phyloP scores from a whole-genome alignment of 1,284 basidiomycete genomes.

The Tilletia setariae region DNA sequence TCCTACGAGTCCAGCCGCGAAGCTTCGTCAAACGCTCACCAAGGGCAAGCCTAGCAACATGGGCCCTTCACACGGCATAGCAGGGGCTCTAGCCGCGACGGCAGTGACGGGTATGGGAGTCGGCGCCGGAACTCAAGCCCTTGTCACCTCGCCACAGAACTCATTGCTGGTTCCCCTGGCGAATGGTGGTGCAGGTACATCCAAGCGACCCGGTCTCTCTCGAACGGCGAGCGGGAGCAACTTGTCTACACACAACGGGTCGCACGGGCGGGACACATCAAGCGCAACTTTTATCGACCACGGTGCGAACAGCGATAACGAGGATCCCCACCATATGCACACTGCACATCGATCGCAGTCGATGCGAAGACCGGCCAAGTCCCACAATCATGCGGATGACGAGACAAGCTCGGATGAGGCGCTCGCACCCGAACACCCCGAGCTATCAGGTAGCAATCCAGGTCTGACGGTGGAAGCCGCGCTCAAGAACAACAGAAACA shows the following conservation, averaged over 20 bases:
- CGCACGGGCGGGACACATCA: slow-evolving; percentile 22
- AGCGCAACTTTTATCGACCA: slow-evolving; percentile 12
- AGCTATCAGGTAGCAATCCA: not conserved
- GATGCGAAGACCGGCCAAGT: slow-evolving; percentile 3
- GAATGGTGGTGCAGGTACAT: not conserved
- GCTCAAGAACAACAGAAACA: not conserved
- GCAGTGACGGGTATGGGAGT: slow-evolving; percentile 43
- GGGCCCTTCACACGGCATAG: slow-evolving; percentile 34
- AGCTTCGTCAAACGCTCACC: not conserved
- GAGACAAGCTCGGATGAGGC: slow-evolving; percentile 6
- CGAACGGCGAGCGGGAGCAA: slow-evolving; percentile 19
- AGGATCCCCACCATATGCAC: not conserved
- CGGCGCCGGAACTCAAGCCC: slow-evolving; percentile 12
- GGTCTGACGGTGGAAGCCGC: no score
- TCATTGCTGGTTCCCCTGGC: not conserved
- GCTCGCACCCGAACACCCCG: not conserved
- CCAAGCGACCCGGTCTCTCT: slow-evolving; percentile 8
- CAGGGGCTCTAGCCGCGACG: slow-evolving; percentile 43
- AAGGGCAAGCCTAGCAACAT: slow-evolving; percentile 7
- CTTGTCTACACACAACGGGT: slow-evolving; percentile 24
- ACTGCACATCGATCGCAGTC: not conserved
- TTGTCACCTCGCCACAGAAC: slow-evolving; percentile 1
- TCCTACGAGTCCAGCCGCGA: not conserved
- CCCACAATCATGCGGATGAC: not conserved
- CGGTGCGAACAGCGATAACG: not conserved